phyloP scores from a whole-genome alignment of 2,329 filamentous ascomycete species.

The Sporothrix schenckii region DNA sequence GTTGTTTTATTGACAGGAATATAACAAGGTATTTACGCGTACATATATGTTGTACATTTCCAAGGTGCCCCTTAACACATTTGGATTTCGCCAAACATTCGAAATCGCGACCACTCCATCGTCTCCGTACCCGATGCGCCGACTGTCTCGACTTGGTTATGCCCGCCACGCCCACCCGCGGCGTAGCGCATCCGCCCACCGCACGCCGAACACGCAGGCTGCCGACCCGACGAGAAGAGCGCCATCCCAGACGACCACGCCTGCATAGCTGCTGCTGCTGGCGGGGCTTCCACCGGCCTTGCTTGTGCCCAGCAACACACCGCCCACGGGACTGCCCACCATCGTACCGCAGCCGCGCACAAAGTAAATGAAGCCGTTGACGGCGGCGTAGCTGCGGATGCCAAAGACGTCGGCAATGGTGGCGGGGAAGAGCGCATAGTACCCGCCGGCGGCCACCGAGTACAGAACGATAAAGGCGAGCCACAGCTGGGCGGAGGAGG shows the following conservation, averaged over 20 bases:
- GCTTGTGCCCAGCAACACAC: conserved; percentile 43
- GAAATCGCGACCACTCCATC: background rate
- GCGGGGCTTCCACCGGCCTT: background rate
- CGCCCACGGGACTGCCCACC: conserved; percentile 51
- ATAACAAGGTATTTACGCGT: background rate
- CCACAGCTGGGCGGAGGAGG: conserved; percentile 32
- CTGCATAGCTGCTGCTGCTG: conserved; percentile 42
- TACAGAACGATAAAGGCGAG: conserved; percentile 47
- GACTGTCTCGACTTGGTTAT: conserved; percentile 16
- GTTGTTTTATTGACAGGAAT: background rate
- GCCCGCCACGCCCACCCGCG: conserved; percentile 36
- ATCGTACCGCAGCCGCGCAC: conserved; percentile 49
- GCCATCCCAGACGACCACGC: conserved; percentile 49
- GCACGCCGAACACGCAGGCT: conserved; percentile 48
- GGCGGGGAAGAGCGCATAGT: conserved; percentile 52
- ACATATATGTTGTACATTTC: background rate
- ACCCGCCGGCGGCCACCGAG: conserved; percentile 50
- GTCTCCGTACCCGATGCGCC: background rate
- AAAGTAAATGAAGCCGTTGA: conserved; percentile 53
- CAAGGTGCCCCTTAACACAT: background rate
- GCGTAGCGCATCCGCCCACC: conserved; percentile 42
- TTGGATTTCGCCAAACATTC: too few species aligned
- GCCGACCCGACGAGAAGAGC: conserved; percentile 47
- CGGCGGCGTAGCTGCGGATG: conserved; percentile 51
- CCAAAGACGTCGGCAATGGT: conserved; percentile 54